A percentile compares a stretch with the other conserved stretches of the same genome.
phyloP scores from a whole-genome alignment of 768 basidiomycete species.

The Cyclocybe aegerita region DNA sequence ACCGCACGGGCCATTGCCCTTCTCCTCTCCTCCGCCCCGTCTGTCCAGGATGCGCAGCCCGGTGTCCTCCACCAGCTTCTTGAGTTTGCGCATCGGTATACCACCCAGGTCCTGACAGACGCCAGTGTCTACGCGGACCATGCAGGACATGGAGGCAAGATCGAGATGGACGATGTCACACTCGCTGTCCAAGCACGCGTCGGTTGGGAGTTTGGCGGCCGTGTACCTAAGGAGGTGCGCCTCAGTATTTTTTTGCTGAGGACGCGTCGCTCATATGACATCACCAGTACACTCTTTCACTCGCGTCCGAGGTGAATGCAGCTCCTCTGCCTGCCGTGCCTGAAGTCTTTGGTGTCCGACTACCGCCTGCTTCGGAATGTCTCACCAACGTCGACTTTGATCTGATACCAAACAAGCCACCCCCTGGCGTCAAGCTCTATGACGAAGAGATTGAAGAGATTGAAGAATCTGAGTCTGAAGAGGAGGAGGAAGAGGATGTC shows the following conservation, averaged over 20 bases:
- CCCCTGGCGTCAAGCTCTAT: constrained; percentile 71
- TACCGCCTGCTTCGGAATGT: constrained; percentile 70
- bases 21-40: constrained; percentile 78
- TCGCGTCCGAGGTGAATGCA: constrained; percentile 83
- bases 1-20: constrained; percentile 84
- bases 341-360: constrained; percentile 83
- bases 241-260: constrained; percentile 1
- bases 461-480: constrained; percentile 69
- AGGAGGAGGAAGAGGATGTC: constrained; percentile 58
- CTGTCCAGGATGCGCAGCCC: constrained; percentile 84
- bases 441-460: constrained; percentile 84
- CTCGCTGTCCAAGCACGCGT: constrained; percentile 86
- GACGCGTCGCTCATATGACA: constrained; percentile 1
- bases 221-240: constrained; percentile 84
- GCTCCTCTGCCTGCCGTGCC: constrained; percentile 80
- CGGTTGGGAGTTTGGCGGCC: constrained; percentile 90
- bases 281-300: constrained; percentile 68
- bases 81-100: constrained; percentile 85
- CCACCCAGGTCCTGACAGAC: constrained; percentile 79
- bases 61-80: constrained; percentile 85
- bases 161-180: constrained; percentile 81
- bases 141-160: constrained; percentile 72
- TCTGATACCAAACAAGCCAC: constrained; percentile 81
- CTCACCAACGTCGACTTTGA: constrained; percentile 85
- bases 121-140: constrained; percentile 88